Evolutionary conservation across 306 rosid species (phyloP), one percentile per base, ranked within the genome.

Genomic region (Canavalia ensiformis): DNA sequence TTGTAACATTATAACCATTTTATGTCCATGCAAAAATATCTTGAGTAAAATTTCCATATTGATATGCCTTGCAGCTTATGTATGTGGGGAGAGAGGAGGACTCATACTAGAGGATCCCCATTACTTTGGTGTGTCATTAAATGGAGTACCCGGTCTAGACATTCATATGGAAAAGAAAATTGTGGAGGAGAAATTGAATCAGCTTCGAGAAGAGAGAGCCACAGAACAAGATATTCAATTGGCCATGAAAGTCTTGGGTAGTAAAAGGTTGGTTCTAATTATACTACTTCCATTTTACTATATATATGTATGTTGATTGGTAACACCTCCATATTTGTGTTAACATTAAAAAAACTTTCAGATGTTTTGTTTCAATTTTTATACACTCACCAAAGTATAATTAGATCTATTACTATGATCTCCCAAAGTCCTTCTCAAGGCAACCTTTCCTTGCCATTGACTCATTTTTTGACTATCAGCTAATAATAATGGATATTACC

Each of bases 61-160:
- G 49, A 0, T 4, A 30, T 41, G 0, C 1, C 34, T 68, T 56
- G 41, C 56, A 94, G 95, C 98, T 13, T 94, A 90, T 72, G 91
- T 94, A 6, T 89, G 87, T 8, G 97, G 98, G 0, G 97, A 94
- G 60, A 84, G 69, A 77, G 91, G 42, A 12, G 97, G 98, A 31
- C 78, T 92, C 0, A 77, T 94, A 42, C 33, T 55, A 0, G 98
- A 94, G 79, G 85, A 72, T 45, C 90, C 95, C 11, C 84, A 31
- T 58, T 45, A 10, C 37, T 68, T 77, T 69, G 94, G 98, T 8
- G 89, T 81, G 33, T 83, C 96, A 29, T 84, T 92, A 1, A 94
- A 92, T 81, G 94, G 92, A 52, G 35, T 52, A 13, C 2, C 34
- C 0, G 92, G 92, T 2, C 74, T 90, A 13, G 87, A 90, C 76